Base-by-base conservation (phyloP, 306 rosid genomes). In the Arachis stenosperma region DNA sequence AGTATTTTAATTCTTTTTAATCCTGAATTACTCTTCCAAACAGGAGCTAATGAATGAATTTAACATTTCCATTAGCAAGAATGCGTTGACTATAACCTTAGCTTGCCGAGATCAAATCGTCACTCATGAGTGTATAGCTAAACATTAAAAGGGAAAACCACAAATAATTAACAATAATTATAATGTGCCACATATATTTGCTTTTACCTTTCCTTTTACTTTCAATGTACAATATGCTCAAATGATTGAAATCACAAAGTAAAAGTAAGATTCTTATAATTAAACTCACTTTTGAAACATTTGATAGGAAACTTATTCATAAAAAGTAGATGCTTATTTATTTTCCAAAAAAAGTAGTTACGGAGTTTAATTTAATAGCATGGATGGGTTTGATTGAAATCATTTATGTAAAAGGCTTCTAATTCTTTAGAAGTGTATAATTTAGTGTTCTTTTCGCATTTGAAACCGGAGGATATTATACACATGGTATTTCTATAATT, bases 221-320 rank as follows among this genome's bases (percentile, higher is more conserved):
- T 27, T 51, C 75, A 50, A 50, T 12, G n/a, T 15, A 9, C 7
- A 56, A 46, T 60, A 60, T 50, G 11, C 58, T 61, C 46, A 69
- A 77, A 77, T 69, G 51, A 69, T 77, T 69, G 57, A 40, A 29
- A 37, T 13, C 46, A 67, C 22, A 11, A 41, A 64, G 65, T 5
- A 17, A 50, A 48, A 46, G 8, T 51, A 30, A 36, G 50, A 44
- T 6, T 44, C 50, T 5, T 8, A 44, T 6, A 44, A 4, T 5
- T 44, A 44, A 44, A 44, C 50, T 9, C 50, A 1, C 6, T 44
- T 44, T 44, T 44, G 50, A 40, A 40, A 40, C 50, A 44, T 44
- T 8, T 6, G 9, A 44, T 44, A 7, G 50, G 50, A 44, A 7
- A 44, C 9, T 44, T 40, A 40, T 40, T 40, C 43, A 4, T 3